phyloP scores from a whole-genome alignment of 2,329 filamentous ascomycete species.

The Fusarium torulosum region DNA sequence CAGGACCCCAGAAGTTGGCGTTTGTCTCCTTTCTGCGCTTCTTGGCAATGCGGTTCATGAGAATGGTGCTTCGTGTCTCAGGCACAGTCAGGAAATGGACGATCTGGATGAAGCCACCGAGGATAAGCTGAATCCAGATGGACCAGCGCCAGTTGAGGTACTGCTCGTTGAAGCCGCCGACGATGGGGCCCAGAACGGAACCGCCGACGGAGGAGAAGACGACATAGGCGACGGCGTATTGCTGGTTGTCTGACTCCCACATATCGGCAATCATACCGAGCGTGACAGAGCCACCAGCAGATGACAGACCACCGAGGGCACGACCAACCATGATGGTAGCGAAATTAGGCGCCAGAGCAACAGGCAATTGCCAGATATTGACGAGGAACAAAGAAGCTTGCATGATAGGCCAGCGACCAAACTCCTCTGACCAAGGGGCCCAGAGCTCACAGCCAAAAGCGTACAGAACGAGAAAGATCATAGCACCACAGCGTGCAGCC shows the following conservation, averaged over 20 bases:
- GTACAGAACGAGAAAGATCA: constrained; percentile 83
- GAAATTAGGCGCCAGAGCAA: constrained; percentile 80
- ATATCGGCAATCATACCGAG: constrained; percentile 81
- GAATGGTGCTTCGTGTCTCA: constrained; percentile 80
- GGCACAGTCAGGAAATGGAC: constrained; percentile 78
- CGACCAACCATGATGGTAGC: constrained; percentile 77
- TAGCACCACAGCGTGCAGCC: constrained; percentile 78
- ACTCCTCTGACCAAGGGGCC: constrained; percentile 89
- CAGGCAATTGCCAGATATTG: constrained; percentile 81
- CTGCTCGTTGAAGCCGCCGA: constrained; percentile 81
- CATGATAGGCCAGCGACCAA: constrained; percentile 81
- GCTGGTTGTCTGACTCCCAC: constrained; percentile 77
- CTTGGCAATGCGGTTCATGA: constrained; percentile 85
- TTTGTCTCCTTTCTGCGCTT: constrained; percentile 71
- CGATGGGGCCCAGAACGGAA: constrained; percentile 79
- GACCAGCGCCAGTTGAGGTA: constrained; percentile 77
- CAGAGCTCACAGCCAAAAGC: constrained; percentile 90
- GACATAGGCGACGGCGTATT: constrained; percentile 81
- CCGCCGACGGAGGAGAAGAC: constrained; percentile 85
- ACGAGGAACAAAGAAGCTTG: constrained; percentile 80
- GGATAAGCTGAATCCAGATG: constrained; percentile 88
- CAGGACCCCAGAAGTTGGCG: constrained; percentile 76
- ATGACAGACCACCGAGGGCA: constrained; percentile 76
- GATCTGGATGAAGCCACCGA: constrained; percentile 76
- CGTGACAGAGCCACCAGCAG: constrained; percentile 79